phyloP scores from a whole-genome alignment of 140 eudicot genomes.

The Erigeron philadelphicus region DNA sequence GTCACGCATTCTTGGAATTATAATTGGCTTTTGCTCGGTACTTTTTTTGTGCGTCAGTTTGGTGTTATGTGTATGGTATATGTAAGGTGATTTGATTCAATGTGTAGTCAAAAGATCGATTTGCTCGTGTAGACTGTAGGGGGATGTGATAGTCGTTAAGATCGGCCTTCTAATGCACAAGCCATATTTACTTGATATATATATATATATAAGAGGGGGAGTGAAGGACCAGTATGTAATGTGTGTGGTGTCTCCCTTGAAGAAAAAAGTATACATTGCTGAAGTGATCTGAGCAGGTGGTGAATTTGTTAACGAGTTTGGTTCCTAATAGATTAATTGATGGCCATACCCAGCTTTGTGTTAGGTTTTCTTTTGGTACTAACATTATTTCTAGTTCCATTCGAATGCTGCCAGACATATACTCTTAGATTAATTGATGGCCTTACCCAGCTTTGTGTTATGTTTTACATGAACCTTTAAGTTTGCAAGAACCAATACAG shows the following conservation, averaged over 20 bases:
- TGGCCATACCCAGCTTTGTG: no score
- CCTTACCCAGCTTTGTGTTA: no score
- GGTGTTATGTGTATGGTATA: not conserved
- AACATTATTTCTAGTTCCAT: not conserved
- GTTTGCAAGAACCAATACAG: no score
- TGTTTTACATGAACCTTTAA: not conserved
- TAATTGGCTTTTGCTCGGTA: not conserved
- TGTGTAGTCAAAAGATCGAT: not conserved
- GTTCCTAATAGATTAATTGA: no score
- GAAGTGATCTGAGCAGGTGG: not conserved
- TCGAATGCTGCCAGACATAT: not conserved
- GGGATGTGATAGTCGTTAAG: not conserved
- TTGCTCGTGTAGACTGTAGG: conserved; percentile 4
- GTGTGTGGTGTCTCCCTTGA: not conserved
- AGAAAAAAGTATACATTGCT: not conserved
- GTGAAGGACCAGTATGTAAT: no score
- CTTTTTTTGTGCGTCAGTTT: not conserved
- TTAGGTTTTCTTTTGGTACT: no score
- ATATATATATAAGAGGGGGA: no score
- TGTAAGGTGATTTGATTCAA: not conserved
- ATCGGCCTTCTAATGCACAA: not conserved
- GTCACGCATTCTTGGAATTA: not conserved
- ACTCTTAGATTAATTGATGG: no score
- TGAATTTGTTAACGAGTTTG: not conserved
- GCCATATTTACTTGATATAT: no score